Evolutionary conservation across 371 early-diverging fungal genomes (phyloP), one percentile per base, ranked within the genome.

Genomic region (Coemansia sp.): DNA sequence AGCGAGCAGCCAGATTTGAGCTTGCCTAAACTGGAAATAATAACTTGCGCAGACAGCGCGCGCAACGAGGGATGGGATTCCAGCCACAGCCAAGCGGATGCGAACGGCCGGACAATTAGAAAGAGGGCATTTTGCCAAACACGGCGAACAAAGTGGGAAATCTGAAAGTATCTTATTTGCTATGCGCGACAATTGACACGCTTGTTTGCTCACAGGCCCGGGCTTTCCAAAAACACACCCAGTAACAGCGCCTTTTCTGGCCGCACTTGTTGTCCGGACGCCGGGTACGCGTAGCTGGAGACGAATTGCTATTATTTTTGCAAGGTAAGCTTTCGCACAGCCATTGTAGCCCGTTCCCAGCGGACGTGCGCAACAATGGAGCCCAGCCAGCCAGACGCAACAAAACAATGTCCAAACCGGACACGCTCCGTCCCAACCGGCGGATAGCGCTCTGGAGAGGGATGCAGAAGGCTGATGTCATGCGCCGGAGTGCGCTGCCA

Each of bases 361-460:
- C 50, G 34, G 50, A 50, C 50, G 50, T 50, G 50, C 50, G 50
- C 57, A 57, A 34, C 57, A 57, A 57, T 57, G 40, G 20, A 26
- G 26, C 6, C 20, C 55, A 55, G 55, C 55, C 30, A 32, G 8
- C 40, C 50, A 50, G 50, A 50, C 11, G 50, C 50, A 30, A 50
- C 26, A 32, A 42, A 41, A 57, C 43, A 41, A 41, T 57, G 57
- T 31, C 42, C 10, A 50, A 50, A 50, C 13, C 50, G 31, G 50
- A 32, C 50, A 50, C 14, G 50, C 50, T 50, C 50, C 30, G 40
- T 40, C 11, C 11, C 11, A 11, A 11, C 40, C 11, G 40, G 40
- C 40, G 11, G 6, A 40, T 8, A 40, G 40, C 11, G 40, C 40
- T 11, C 11, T 20, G 3, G 32, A 14, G 11, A 10, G 14, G n/a